Conservation (phyloP, 345 rosid species). For the Citrus sinensis region DNA sequence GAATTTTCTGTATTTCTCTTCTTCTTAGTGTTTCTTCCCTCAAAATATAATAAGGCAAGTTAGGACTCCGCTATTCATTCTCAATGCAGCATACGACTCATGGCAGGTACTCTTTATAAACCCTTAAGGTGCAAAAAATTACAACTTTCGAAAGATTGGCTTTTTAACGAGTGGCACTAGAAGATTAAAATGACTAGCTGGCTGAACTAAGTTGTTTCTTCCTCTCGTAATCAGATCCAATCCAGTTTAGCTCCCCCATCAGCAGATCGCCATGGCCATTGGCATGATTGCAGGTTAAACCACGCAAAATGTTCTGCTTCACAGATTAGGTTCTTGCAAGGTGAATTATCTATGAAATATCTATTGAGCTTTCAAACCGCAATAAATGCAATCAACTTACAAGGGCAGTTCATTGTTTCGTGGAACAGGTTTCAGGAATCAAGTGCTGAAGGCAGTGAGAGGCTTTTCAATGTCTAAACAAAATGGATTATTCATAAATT, state of each 20-base stretch:
- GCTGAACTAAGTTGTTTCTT: slow-evolving; percentile 15
- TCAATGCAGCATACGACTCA: slow-evolving; percentile 94
- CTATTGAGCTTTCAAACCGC: neutral
- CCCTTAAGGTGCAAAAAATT: neutral
- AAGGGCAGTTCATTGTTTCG: neutral
- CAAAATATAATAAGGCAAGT: slow-evolving; percentile 75
- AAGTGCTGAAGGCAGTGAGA: slow-evolving; percentile 64
- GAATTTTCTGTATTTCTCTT: slow-evolving; percentile 5
- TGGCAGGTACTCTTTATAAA: slow-evolving; percentile 69
- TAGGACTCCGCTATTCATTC: slow-evolving; percentile 72
- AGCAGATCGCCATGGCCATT: slow-evolving; percentile 85
- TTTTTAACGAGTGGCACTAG: neutral
- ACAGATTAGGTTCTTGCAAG: slow-evolving; percentile 75
- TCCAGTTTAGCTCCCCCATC: slow-evolving; percentile 87
- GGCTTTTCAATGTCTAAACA: slow-evolving; percentile 64
- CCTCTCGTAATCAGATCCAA: slow-evolving; percentile 54
- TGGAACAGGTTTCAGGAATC: slow-evolving; percentile 69
- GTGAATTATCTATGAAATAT: slow-evolving; percentile 27
- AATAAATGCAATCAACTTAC: neutral
- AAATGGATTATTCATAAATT: slow-evolving; percentile 84
- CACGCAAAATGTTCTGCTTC: slow-evolving; percentile 65
- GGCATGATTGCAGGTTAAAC: slow-evolving; percentile 80
- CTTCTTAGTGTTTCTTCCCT: slow-evolving; percentile 92
- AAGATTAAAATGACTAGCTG: neutral
- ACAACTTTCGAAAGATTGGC: too few relatives aligned